Evolutionary conservation across 768 basidiomycete species (phyloP).

Genomic region (Coprinopsis sp.): DNA sequence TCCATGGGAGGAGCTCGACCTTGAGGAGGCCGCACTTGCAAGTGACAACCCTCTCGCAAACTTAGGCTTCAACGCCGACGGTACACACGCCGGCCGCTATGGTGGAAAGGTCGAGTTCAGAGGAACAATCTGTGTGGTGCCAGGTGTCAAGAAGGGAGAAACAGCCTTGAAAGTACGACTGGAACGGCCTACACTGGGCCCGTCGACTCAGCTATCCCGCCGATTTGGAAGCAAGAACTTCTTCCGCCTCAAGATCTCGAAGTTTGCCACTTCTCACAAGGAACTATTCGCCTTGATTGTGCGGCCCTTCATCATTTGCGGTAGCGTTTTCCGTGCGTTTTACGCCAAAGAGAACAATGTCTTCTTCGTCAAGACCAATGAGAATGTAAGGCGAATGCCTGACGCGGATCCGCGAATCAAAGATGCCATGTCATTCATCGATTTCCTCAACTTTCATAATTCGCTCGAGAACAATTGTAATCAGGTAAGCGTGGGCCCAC

Average conservation of each 20-base stretch:
- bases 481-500: constrained; percentile 36
- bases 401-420: constrained; percentile 14
- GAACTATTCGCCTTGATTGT: constrained; percentile 37
- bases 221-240: constrained; percentile 59
- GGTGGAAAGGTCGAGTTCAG: constrained; percentile 58
- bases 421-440: constrained; percentile 33
- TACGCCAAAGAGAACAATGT: constrained; percentile 54
- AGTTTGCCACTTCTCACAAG: constrained; percentile 26
- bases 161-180: constrained; percentile 36
- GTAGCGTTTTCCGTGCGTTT: constrained; percentile 54
- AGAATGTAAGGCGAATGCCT: constrained; percentile 24
- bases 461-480: constrained; percentile 37
- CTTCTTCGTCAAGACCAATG: constrained; percentile 53
- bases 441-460: constrained; percentile 56
- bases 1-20: constrained; percentile 61
- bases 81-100: constrained; percentile 41
- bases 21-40: constrained; percentile 40
- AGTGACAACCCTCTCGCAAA: constrained; percentile 28
- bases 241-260: constrained; percentile 43
- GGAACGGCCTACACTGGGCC: constrained; percentile 43
- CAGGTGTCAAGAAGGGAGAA: constrained; percentile 14
- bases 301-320: constrained; percentile 50
- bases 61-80: constrained; percentile 38
- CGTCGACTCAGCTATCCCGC: constrained; percentile 54
- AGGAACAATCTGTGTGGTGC: constrained; percentile 26